phyloP scores from a whole-genome alignment of 169 alveolate genomes.

The Plasmodium cynomolgi region DNA sequence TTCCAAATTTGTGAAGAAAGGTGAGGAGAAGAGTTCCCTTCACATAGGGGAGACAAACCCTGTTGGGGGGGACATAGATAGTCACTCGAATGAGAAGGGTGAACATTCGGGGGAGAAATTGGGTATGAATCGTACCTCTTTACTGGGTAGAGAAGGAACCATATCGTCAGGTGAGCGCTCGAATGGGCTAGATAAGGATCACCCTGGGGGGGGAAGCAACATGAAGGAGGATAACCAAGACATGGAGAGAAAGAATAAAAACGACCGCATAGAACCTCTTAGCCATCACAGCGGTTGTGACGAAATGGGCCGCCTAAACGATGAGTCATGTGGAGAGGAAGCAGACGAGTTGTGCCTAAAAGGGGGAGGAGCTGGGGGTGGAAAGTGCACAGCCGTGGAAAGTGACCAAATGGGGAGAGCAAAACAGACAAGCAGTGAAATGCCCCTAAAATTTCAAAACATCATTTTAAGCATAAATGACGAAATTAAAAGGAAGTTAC shows the following conservation, averaged over 20 bases:
- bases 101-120: not conserved
- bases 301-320: not conserved
- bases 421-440: not conserved
- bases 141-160: not conserved
- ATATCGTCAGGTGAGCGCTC: not conserved
- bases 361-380: not conserved
- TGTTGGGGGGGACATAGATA: not conserved
- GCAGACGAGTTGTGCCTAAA: not conserved
- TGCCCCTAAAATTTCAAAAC: not conserved
- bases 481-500: not conserved
- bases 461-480: constrained; percentile 2
- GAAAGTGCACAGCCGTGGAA: not conserved
- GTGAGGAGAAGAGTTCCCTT: not conserved
- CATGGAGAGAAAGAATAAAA: not conserved
- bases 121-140: not conserved
- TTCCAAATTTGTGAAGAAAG: not conserved
- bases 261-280: not conserved
- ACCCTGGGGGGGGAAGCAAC: not conserved
- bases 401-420: not conserved
- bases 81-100: not conserved
- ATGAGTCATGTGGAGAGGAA: not conserved
- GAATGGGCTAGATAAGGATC: not conserved
- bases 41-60: not conserved
- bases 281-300: not conserved
- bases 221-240: not conserved